Evolutionary conservation across 2,329 filamentous ascomycete genomes (phyloP).

Genomic region (Nannizziopsis barbatae): DNA sequence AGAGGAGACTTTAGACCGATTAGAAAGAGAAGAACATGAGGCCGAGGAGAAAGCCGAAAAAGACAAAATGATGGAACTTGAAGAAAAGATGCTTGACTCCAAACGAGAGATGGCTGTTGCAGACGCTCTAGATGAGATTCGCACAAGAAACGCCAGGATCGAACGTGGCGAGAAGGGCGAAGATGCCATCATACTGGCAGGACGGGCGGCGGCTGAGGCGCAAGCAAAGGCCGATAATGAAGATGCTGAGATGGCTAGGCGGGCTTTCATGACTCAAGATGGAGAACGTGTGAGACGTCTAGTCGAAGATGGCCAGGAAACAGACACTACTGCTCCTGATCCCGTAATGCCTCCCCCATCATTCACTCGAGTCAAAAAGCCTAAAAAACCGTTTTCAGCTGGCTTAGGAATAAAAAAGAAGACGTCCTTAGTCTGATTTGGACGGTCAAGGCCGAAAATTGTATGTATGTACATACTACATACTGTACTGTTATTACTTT

Average conservation of each 20-base stretch:
- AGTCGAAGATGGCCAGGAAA: conserved; percentile 37
- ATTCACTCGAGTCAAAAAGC: conserved; percentile 67
- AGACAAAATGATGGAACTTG: conserved; percentile 89
- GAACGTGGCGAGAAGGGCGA: conserved; percentile 62
- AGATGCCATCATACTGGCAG: conserved; percentile 36
- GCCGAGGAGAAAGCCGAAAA: conserved; percentile 57
- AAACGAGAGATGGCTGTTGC: conserved; percentile 94
- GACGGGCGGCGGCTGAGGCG: conserved; percentile 47
- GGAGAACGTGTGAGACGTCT: conserved; percentile 44
- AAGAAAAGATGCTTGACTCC: conserved; percentile 85
- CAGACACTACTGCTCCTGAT: conserved; percentile 29
- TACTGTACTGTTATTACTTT: too few relatives aligned
- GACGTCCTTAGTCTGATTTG: conserved; percentile 43
- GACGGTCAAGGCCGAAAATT: too few relatives aligned
- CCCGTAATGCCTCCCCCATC: conserved; percentile 43
- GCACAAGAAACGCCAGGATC: conserved; percentile 78
- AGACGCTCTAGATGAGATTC: conserved; percentile 88
- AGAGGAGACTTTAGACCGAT: conserved; percentile 70
- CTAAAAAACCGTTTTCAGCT: conserved; percentile 71
- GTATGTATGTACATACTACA: too few relatives aligned
- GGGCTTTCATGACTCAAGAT: conserved; percentile 59
- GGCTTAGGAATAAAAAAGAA: conserved; percentile 83
- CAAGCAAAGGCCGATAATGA: conserved; percentile 60
- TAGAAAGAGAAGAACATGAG: conserved; percentile 63
- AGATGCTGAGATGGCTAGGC: conserved; percentile 67